phyloP scores from a whole-genome alignment of 164 flowering plant genomes.

The Chimonanthus salicifolius region DNA sequence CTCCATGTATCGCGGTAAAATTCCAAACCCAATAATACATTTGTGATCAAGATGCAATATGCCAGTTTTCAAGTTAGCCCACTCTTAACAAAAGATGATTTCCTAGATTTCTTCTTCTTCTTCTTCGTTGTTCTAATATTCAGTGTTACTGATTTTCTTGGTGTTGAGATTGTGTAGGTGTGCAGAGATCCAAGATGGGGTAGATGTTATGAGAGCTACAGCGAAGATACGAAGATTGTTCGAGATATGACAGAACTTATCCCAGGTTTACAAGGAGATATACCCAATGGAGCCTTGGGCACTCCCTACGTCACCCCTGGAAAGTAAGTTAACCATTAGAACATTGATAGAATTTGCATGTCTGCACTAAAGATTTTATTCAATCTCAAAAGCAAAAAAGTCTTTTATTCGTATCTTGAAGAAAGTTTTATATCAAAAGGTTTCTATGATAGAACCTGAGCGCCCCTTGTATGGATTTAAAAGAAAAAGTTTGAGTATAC shows the following conservation, averaged over 20 bases:
- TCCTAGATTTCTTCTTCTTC: neutral
- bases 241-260: conserved; percentile 46
- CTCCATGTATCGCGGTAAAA: conserved; percentile 57
- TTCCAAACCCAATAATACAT: too few species aligned
- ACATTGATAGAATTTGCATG: too few species aligned
- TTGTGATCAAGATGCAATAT: too few species aligned
- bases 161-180: conserved; percentile 23
- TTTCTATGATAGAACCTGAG: too few species aligned
- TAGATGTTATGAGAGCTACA: conserved; percentile 56
- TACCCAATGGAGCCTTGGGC: conserved; percentile 25
- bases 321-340: conserved; percentile 28
- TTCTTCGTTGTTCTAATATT: neutral
- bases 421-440: too few species aligned
- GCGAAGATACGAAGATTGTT: conserved; percentile 47
- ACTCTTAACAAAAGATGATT: too few species aligned
- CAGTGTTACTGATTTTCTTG: too few species aligned
- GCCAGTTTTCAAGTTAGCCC: too few species aligned
- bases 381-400: neutral
- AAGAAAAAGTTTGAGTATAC: too few species aligned
- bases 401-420: too few species aligned
- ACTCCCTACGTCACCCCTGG: conserved; percentile 40
- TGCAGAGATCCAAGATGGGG: conserved; percentile 74
- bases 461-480: too few species aligned
- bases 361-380: neutral
- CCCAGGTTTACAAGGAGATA: conserved; percentile 50